Evolutionary conservation across 306 rosid species (phyloP).

Genomic region (Casuarina cunninghamiana): DNA sequence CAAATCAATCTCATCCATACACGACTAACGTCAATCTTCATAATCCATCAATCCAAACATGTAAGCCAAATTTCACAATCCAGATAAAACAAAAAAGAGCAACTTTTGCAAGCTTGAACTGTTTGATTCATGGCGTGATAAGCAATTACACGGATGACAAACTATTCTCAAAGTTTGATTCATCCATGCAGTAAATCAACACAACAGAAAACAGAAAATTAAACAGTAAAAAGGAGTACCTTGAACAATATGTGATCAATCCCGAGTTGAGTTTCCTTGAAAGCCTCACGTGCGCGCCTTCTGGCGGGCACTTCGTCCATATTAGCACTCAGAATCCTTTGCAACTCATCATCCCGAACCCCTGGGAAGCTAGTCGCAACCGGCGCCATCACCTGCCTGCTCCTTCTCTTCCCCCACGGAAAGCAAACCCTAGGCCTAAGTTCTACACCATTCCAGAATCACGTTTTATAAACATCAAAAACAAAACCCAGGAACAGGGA

Average conservation of each 20-base stretch:
- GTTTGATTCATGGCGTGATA: not conserved
- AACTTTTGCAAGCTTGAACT: not conserved
- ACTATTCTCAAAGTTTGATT: not conserved
- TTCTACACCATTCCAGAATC: constrained; percentile 28
- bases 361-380: constrained; percentile 40
- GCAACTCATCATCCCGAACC: constrained; percentile 46
- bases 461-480: constrained; percentile 11
- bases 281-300: constrained; percentile 76
- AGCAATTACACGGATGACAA: not conserved
- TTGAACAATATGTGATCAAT: constrained; percentile 82
- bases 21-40: too few species aligned
- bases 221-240: constrained; percentile 29
- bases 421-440: constrained; percentile 30
- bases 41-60: too few species aligned
- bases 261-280: constrained; percentile 76
- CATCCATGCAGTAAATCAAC: constrained; percentile 1
- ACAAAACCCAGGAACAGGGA: not conserved
- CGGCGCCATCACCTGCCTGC: constrained; percentile 42
- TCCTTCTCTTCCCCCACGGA: constrained; percentile 18
- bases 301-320: constrained; percentile 76
- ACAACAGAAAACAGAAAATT: not conserved
- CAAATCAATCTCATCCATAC: too few species aligned
- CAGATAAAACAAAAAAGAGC: too few species aligned
- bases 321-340: constrained; percentile 56
- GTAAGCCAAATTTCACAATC: too few species aligned